Evolutionary conservation across 1,139 yeast species (phyloP), one percentile per base, ranked within the genome.

Genomic region (Saccharomyces hybrid): DNA sequence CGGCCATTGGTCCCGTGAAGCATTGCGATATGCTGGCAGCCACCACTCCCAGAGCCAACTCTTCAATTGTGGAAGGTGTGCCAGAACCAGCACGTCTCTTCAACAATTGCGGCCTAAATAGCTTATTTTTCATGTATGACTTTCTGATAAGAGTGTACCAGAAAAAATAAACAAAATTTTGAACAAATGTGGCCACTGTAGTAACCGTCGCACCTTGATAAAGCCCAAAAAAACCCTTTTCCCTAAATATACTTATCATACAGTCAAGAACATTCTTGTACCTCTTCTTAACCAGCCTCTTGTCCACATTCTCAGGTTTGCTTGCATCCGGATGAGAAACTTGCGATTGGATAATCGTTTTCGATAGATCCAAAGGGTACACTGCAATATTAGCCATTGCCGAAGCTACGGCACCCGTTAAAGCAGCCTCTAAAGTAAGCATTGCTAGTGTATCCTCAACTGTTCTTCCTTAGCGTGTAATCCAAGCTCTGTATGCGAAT

Each of bases 21-120:
- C 88, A 62, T 70, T 88, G 96, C 5, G 95, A 88, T 47, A 88
- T 75, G 0, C 95, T 89, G 6, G 95, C 96, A 2, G 96, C 95
- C 53, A 83, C 71, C 1, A 95, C 90, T 1, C 96, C 96, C 51
- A 89, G 75, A n/a, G 80, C 71, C 59, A 88, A 78, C 69, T 89
- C 96, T 58, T 82, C 82, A 1, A 82, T 74, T 0, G 95, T 87
- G 50, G 81, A 75, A 62, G 58, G 53, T 46, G 49, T 55, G 48
- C 13, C 52, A 48, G 27, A 26, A n/a, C 25, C 20, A 46, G 28
- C 11, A 34, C 9, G 27, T 31, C 28, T 25, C 28, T 47, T 31
- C 20, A 14, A 38, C 27, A 13, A 46, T 47, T 46, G 49, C 48
- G 26, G 54, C 48, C 48, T 57, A 57, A 56, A 72, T 25, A 76